Percentiles rank a stretch among this genome's conserved stretches.
Evolutionary conservation across 2,329 filamentous ascomycete genomes (phyloP).

Genomic region (Venturia oleaginea): DNA sequence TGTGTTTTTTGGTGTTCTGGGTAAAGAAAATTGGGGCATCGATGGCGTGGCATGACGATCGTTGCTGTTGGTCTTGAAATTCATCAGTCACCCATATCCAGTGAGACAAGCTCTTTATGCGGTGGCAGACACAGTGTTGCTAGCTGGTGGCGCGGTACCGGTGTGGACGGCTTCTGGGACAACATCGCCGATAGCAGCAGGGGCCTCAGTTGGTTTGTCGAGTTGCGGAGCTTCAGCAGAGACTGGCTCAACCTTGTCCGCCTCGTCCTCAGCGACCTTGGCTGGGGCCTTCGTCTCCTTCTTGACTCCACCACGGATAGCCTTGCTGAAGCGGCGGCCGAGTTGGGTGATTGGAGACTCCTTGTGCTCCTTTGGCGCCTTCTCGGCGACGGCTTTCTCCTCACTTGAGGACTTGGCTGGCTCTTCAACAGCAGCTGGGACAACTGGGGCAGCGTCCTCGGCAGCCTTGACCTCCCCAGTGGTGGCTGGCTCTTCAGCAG

Average conservation of each 20-base stretch:
- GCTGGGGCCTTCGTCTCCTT: conserved; percentile 28
- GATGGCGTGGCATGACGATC: conserved; percentile 12
- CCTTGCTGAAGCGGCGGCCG: conserved; percentile 34
- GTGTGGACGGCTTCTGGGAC: conserved; percentile 30
- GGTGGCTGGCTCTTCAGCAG: conserved; percentile 22
- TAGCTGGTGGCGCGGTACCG: conserved; percentile 32
- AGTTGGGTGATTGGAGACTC: conserved; percentile 19
- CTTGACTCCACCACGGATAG: conserved; percentile 27
- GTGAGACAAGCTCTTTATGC: conserved; percentile 43
- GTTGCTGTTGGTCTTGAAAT: conserved; percentile 9
- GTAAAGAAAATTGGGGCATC: conserved; percentile 10
- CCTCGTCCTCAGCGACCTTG: conserved; percentile 23
- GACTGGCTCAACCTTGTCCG: conserved; percentile 24
- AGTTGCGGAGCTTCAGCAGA: conserved; percentile 18
- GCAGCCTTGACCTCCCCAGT: conserved; percentile 19
- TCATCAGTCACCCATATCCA: conserved; percentile 6
- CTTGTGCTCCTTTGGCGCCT: conserved; percentile 19
- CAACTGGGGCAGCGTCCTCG: conserved; percentile 16
- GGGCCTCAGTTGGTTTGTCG: conserved; percentile 7
- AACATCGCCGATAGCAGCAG: conserved; percentile 27
- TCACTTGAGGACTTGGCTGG: conserved; percentile 17
- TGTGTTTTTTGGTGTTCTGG: background rate
- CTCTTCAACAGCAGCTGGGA: conserved; percentile 18
- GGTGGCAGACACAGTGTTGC: conserved; percentile 31
- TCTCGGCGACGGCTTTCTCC: conserved; percentile 13